phyloP scores from a whole-genome alignment of 2,329 filamentous ascomycete genomes.

The Penicillium hesseltinei region DNA sequence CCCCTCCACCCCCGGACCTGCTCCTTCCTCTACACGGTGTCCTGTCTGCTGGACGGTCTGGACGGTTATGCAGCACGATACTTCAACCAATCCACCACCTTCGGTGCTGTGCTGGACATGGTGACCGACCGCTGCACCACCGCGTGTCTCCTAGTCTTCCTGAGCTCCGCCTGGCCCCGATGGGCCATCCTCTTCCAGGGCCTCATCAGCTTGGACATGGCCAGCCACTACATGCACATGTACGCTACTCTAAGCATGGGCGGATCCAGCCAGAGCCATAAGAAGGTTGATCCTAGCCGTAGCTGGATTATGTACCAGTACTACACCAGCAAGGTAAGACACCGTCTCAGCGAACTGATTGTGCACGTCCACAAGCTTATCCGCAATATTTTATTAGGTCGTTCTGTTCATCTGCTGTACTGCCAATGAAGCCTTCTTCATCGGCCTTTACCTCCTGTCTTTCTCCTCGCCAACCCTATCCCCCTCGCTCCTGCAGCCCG shows the following conservation, averaged over 20 bases:
- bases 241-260: constrained; percentile 90
- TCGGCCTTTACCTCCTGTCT: constrained; percentile 93
- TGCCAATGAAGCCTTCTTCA: constrained; percentile 96
- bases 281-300: constrained; percentile 83
- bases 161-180: constrained; percentile 89
- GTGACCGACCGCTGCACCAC: constrained; percentile 98
- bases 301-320: constrained; percentile 92
- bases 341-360: too few relatives aligned
- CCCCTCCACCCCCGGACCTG: constrained; percentile 96
- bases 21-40: constrained; percentile 80
- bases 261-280: constrained; percentile 77
- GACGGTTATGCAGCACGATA: constrained; percentile 88
- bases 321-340: constrained; percentile 86
- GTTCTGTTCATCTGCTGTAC: constrained; percentile 89
- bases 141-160: constrained; percentile 87
- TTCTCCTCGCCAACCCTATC: constrained; percentile 90
- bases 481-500: constrained; percentile 71
- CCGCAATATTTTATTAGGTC: constrained; percentile 52
- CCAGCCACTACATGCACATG: constrained; percentile 99
- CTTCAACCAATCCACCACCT: constrained; percentile 88
- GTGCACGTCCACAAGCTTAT: background rate
- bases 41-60: constrained; percentile 90
- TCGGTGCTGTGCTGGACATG: constrained; percentile 97
- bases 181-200: constrained; percentile 94
- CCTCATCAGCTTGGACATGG: constrained; percentile 86